Base-by-base conservation (phyloP, 305 asterid species). In the Rubia tinctorum region DNA sequence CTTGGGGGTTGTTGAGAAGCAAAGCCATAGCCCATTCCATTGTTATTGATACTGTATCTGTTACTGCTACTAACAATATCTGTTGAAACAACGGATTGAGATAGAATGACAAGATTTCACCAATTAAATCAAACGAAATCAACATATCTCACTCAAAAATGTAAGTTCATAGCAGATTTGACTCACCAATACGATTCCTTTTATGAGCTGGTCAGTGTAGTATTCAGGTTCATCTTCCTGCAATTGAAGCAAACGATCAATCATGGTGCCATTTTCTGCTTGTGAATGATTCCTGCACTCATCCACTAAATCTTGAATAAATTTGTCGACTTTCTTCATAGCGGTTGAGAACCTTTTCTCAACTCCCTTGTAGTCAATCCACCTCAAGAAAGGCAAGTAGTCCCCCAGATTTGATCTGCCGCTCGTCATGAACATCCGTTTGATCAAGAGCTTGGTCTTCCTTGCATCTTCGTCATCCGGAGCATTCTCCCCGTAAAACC, bases 1-100 rank as follows among this genome's bases (percentile, higher is more conserved):
- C 11, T 30, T 81, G 73, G 14, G 85, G 85, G 34, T 84, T 69
- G 79, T 84, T 81, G 0, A 84, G 81, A 0, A 84, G 84, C 8
- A 81, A 77, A 5, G 85, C 55, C 80, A 84, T 79, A 22, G 84
- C 82, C 84, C 82, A 78, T 55, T 84, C 88, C 80, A 81, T 72
- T 66, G 76, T 81, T 71, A 79, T 68, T 66, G 88, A 70, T 62
- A 76, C 64, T 14, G 85, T 84, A 60, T 79, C 82, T 3, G 84
- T 75, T 22, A 76, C 85, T 0, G 83, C 87, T 7, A 72, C 45
- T 8, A 81, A 58, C 23, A 84, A 18, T n/a, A 78, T 78, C 81
- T 80, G 68, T 5, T 17, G 13, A 40, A 6, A 44, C 45, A 40
- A 6, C 5, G 34, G 2, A 8, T 27, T 20, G 17, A 65, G 49